These are phyloP conservation scores for Podaxis sp. DNA, from an alignment of 768 basidiomycete genomes.

Conservation along the genomic window DNA sequence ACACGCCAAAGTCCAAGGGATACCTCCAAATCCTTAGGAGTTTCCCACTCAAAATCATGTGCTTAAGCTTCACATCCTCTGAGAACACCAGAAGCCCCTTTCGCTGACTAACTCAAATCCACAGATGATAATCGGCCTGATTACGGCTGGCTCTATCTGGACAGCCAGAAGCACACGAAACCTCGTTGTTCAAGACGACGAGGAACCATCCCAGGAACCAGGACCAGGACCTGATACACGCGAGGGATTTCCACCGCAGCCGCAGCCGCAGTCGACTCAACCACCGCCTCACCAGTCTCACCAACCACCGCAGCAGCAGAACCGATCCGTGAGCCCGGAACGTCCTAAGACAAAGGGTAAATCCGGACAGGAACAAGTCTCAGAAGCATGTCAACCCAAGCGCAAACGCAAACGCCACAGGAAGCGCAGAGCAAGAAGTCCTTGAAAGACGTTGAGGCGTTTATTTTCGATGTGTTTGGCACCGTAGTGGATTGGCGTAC, in stretches of 20 bases:
- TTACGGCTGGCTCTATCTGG: conserved; percentile 11
- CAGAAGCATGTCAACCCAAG: background rate
- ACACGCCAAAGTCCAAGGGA: too few species aligned
- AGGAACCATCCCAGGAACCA: background rate
- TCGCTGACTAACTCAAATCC: background rate
- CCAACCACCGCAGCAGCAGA: background rate
- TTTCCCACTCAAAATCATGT: too few species aligned
- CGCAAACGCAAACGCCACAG: conserved; percentile 7
- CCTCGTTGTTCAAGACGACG: background rate
- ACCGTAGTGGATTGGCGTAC: conserved; percentile 50
- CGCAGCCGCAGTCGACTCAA: background rate
- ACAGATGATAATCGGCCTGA: conserved; percentile 9
- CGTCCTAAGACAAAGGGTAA: background rate
- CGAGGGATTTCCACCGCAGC: background rate
- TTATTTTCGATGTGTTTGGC: conserved; percentile 51
- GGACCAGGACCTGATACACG: background rate
- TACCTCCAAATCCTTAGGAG: too few species aligned
- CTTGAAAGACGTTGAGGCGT: conserved; percentile 36
- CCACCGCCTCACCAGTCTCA: background rate
- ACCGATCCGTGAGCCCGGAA: background rate
- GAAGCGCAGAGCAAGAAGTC: background rate
- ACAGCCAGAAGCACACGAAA: conserved; percentile 1
- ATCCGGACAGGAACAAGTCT: background rate
- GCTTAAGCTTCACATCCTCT: too few species aligned
- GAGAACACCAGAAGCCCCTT: background rate